Conservation (phyloP, 352 stramenopile genomes). For the Phytopythium chamaehyphon region DNA sequence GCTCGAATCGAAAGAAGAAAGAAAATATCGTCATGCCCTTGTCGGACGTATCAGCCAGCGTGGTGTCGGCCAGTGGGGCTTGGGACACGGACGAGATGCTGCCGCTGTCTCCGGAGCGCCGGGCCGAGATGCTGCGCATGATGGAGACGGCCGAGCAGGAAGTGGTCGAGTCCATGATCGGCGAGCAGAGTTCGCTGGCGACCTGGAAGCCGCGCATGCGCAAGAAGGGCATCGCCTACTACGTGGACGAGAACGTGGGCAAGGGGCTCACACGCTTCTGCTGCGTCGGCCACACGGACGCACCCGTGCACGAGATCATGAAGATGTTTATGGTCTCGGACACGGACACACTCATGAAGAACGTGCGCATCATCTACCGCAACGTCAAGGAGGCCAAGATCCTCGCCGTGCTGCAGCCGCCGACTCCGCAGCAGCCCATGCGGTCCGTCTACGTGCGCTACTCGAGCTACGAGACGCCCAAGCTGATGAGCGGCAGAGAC, state of each 20-base stretch:
- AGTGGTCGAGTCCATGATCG: slow-evolving; percentile 22
- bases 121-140: slow-evolving; percentile 14
- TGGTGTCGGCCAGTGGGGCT: background rate
- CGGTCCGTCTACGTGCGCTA: slow-evolving; percentile 31
- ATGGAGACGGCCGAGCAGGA: slow-evolving; percentile 17
- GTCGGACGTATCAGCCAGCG: background rate
- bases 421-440: slow-evolving; percentile 19
- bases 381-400: slow-evolving; percentile 46
- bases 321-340: slow-evolving; percentile 38
- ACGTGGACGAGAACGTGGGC: slow-evolving; percentile 35
- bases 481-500: slow-evolving; percentile 32
- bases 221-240: slow-evolving; percentile 42
- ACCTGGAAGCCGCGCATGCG: slow-evolving; percentile 26
- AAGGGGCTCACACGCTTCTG: slow-evolving; percentile 41
- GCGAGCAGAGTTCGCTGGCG: slow-evolving; percentile 9
- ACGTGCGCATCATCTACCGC: slow-evolving; percentile 43
- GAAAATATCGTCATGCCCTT: background rate
- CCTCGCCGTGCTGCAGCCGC: slow-evolving; percentile 28
- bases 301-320: slow-evolving; percentile 36
- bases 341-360: slow-evolving; percentile 38
- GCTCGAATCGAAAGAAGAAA: background rate
- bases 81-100: slow-evolving; percentile 11
- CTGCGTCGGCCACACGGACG: slow-evolving; percentile 36
- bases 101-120: slow-evolving; percentile 14
- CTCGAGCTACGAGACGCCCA: slow-evolving; percentile 31